phyloP scores from a whole-genome alignment of 805 yeast species.

The Scheffersomyces ergatensis region DNA sequence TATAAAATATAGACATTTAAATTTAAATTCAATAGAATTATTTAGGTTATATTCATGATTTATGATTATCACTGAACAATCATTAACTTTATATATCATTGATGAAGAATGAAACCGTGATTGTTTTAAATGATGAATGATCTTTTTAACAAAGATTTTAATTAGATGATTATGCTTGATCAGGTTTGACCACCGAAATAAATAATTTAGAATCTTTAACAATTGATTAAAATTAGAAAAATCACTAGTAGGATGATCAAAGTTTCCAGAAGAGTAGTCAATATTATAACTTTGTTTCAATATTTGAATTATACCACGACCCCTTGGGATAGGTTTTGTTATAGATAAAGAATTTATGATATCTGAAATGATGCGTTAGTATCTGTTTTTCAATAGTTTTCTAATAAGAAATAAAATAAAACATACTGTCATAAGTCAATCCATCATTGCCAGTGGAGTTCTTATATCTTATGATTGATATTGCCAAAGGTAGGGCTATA shows the following conservation, averaged over 20 bases:
- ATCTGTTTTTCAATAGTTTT: too few relatives aligned
- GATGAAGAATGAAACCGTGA: neutral
- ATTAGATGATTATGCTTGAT: conserved; percentile 4
- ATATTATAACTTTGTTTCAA: neutral
- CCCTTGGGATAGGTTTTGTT: neutral
- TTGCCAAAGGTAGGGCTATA: conserved; percentile 6
- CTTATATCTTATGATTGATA: neutral
- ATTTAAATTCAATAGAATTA: neutral
- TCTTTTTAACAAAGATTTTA: neutral
- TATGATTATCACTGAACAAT: neutral
- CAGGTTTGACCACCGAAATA: conserved; percentile 6
- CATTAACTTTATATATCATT: neutral
- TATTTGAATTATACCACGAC: neutral
- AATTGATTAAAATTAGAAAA: neutral
- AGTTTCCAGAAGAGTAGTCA: neutral
- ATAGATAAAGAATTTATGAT: too few relatives aligned
- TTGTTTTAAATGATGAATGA: neutral
- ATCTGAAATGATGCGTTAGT: too few relatives aligned
- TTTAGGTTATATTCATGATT: neutral
- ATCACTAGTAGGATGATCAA: neutral
- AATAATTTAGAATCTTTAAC: conserved; percentile 1
- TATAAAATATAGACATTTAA: neutral
- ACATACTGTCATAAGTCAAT: neutral
- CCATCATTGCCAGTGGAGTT: neutral
- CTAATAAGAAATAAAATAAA: too few relatives aligned